Evolutionary conservation across 441 rosid genomes (phyloP).

Genomic region (Brassica balearica): DNA sequence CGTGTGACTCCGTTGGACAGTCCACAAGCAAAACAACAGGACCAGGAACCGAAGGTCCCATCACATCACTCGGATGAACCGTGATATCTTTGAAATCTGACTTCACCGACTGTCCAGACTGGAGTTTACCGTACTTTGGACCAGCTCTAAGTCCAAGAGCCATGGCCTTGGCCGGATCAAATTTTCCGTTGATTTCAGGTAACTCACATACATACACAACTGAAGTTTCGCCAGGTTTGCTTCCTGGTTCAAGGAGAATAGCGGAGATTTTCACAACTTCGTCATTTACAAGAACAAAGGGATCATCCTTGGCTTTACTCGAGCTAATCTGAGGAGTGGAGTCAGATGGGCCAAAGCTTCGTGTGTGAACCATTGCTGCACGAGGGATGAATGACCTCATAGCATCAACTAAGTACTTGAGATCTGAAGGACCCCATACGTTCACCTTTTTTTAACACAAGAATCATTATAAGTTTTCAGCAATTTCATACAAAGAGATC

Average conservation of each 20-base stretch:
- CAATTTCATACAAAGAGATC: conserved; percentile 36
- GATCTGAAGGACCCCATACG: conserved; percentile 97
- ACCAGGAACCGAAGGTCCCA: conserved; percentile 94
- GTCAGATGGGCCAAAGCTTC: conserved; percentile 76
- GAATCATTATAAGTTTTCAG: conserved; percentile 30
- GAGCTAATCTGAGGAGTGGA: conserved; percentile 43
- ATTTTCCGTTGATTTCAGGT: conserved; percentile 84
- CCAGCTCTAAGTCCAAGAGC: conserved; percentile 88
- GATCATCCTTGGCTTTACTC: conserved; percentile 50
- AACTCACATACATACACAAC: conserved; percentile 88
- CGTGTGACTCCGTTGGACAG: conserved; percentile 90
- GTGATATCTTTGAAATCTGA: conserved; percentile 68
- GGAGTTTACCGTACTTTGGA: conserved; percentile 79
- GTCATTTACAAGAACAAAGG: conserved; percentile 72
- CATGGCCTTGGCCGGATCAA: conserved; percentile 80
- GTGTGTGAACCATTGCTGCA: conserved; percentile 94
- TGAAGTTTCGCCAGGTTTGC: conserved; percentile 81
- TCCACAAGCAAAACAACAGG: conserved; percentile 87
- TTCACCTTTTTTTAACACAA: conserved; percentile 73
- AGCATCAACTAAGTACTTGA: conserved; percentile 83
- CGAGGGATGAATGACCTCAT: conserved; percentile 96
- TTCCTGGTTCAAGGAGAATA: conserved; percentile 55
- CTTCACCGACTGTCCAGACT: conserved; percentile 82
- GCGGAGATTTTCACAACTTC: conserved; percentile 93
- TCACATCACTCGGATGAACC: conserved; percentile 94